Evolutionary conservation across 495 filamentous ascomycete species (phyloP).

Genomic region (Tuber calosporum): DNA sequence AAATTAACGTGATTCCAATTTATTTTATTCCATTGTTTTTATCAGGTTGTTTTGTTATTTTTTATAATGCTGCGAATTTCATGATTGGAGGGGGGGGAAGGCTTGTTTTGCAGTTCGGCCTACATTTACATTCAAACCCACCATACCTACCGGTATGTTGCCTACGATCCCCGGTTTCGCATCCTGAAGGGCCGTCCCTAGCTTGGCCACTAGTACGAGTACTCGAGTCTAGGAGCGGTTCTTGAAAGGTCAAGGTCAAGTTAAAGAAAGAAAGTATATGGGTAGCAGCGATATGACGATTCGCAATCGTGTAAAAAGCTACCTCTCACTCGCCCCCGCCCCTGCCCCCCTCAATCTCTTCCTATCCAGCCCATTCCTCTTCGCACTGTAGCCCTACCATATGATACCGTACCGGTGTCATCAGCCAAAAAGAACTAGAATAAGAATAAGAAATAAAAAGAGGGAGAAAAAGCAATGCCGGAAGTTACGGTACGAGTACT

Average conservation of each 20-base stretch:
- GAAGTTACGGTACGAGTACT: not conserved
- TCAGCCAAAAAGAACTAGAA: not conserved
- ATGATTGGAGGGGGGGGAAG: not conserved
- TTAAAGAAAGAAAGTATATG: not conserved
- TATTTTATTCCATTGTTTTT: not conserved
- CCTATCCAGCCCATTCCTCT: not conserved
- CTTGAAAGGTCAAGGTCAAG: not conserved
- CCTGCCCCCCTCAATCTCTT: not conserved
- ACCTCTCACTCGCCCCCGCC: not conserved
- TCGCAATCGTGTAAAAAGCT: not conserved
- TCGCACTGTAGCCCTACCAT: not conserved
- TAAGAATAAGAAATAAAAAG: not conserved
- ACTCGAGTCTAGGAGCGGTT: not conserved
- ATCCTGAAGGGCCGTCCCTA: not conserved
- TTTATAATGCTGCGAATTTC: not conserved
- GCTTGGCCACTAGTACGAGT: not conserved
- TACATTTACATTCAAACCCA: not conserved
- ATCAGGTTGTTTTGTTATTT: no score
- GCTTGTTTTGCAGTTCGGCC: not conserved
- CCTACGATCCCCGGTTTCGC: not conserved
- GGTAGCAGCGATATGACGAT: not conserved
- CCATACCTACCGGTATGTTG: conserved; percentile 2
- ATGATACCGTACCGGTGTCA: not conserved
- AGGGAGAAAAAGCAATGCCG: not conserved
- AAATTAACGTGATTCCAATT: not conserved